phyloP scores from a whole-genome alignment of 176 grass and related monocot genomes.

The Oryza australiensis region DNA sequence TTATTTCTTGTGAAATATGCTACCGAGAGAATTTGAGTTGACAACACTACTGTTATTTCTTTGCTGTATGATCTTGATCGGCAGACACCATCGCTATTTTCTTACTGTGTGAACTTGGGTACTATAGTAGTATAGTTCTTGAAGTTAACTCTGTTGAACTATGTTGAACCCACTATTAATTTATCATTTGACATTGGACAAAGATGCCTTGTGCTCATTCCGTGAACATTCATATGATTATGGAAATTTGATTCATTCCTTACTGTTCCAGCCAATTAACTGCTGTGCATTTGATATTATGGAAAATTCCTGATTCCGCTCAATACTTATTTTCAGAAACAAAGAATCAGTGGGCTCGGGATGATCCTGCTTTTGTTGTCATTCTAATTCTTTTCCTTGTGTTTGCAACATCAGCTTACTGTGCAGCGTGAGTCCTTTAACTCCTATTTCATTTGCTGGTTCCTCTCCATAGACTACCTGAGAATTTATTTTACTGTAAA shows the following conservation, averaged over 20 bases:
- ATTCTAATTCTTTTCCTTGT: constrained; percentile 93
- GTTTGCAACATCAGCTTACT: constrained; percentile 88
- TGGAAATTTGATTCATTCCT: constrained; percentile 10
- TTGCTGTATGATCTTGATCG: background rate
- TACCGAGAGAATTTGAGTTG: no score
- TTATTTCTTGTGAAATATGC: background rate
- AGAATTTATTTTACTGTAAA: background rate
- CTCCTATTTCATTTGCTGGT: constrained; percentile 12
- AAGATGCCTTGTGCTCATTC: background rate
- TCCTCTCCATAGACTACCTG: background rate
- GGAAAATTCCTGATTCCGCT: constrained; percentile 25
- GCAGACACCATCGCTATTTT: background rate
- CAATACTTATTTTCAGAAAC: constrained; percentile 69
- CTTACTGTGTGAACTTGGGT: background rate
- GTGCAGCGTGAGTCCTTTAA: constrained; percentile 80
- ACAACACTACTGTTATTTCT: background rate
- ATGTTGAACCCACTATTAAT: background rate
- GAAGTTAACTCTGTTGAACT: background rate
- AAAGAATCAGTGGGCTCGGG: constrained; percentile 98
- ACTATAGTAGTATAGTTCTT: background rate
- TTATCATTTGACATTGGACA: background rate
- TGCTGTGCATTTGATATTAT: constrained; percentile 24
- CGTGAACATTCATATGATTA: background rate
- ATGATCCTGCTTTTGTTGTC: constrained; percentile 97
- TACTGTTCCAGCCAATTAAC: constrained; percentile 2